Evolutionary conservation across 768 basidiomycete genomes (phyloP).

Genomic region (Phaffia tasmanica): DNA sequence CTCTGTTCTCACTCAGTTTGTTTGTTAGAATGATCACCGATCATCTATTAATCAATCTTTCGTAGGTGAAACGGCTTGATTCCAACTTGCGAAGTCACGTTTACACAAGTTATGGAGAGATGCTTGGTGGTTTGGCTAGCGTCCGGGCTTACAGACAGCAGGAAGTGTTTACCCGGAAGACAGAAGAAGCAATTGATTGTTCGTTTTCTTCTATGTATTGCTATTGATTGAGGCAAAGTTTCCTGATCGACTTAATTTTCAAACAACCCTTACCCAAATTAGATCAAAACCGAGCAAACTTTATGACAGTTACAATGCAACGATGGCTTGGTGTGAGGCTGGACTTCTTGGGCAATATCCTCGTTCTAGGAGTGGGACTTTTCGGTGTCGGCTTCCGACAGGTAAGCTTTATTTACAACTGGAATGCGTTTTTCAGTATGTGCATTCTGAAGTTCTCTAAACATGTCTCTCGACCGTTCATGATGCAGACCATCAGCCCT

Average conservation of each 20-base stretch:
- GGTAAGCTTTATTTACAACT: not conserved
- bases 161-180: conserved; percentile 9
- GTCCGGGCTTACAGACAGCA: conserved; percentile 14
- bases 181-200: conserved; percentile 1
- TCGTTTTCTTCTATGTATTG: not conserved
- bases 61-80: conserved; percentile 30
- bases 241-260: too few species aligned
- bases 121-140: conserved; percentile 11
- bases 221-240: too few species aligned
- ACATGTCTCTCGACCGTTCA: not conserved
- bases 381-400: conserved; percentile 56
- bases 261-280: not conserved
- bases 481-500: conserved; percentile 43
- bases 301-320: conserved; percentile 18
- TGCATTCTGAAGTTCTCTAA: too few species aligned
- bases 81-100: conserved; percentile 29
- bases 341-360: conserved; percentile 55
- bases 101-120: conserved; percentile 28
- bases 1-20: too few species aligned
- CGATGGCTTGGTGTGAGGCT: conserved; percentile 53
- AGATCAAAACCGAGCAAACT: conserved; percentile 18
- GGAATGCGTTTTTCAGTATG: too few species aligned
- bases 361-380: conserved; percentile 58
- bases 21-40: not conserved
- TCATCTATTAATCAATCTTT: not conserved